Base-by-base conservation (phyloP, 2,329 filamentous ascomycete species). In the Colletotrichum spaethianum region DNA sequence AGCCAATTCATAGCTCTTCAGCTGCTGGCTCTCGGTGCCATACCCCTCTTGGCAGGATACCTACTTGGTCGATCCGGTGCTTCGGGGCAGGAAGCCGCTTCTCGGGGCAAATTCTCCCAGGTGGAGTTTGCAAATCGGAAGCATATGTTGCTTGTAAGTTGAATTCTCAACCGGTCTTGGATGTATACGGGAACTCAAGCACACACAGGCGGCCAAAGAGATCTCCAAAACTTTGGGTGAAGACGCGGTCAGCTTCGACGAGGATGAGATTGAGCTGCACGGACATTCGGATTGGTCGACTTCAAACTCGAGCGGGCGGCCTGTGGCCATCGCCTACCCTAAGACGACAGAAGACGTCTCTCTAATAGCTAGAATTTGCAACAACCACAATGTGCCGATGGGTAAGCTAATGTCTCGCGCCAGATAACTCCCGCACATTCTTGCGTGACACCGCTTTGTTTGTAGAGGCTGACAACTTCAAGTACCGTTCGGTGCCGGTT, bases 281-380 rank as follows among this genome's bases (percentile, higher is more conserved):
- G 91, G 92, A 18, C 91, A 89, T 79, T 93, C 91, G 0, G 92
- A 93, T 77, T 93, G 91, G 91, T 93, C 91, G 0, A 89, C 90
- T 0, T 88, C 91, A 75, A 93, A 94, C 76, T 89, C 90, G 36
- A 85, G 90, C 38, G 86, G 85, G 26, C 83, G 92, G 1, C 91
- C 92, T 0, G 87, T 92, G 7, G 91, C 92, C 1, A 86, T 94
- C 11, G 89, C 89, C 2, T 92, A 92, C 73, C 92, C 92, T 0
- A 86, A 83, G 38, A 87, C 84, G 1, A 94, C 92, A 0, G 87
- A 90, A 68, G 87, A 94, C 23, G 92, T 94, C 2, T 89, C 88
- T 0, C 78, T 83, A 46, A 89, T 94, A 68, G 91, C 90, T 4
- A 86, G 86, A 75, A 83, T 91, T 36, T 94, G 92, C 79, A 83